Evolutionary conservation across 1,284 basidiomycete genomes (phyloP).

Genomic region (Puccinia sorghi): DNA sequence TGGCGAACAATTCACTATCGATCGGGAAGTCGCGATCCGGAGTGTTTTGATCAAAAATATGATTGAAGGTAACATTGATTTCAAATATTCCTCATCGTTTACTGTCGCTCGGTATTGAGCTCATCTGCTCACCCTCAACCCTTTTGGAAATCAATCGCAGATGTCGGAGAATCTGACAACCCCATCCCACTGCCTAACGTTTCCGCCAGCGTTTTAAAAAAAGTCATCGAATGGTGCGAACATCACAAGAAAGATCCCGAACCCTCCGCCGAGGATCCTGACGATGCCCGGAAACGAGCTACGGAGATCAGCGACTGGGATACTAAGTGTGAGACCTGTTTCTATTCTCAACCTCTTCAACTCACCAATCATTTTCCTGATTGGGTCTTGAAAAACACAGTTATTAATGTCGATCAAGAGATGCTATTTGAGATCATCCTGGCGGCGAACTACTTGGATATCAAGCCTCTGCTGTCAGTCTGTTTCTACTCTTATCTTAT

Average conservation of each 20-base stretch:
- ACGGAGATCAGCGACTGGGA: conserved; percentile 99
- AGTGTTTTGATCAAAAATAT: conserved; percentile 98
- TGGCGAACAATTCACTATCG: conserved; percentile 90
- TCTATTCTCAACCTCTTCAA: not conserved
- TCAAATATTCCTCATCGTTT: too few species aligned
- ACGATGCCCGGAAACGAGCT: conserved; percentile 85
- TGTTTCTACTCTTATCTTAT: not conserved
- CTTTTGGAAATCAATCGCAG: too few species aligned
- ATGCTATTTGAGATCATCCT: conserved; percentile 95
- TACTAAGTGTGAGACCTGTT: conserved; percentile 66
- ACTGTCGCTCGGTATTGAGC: too few species aligned
- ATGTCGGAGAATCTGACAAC: conserved; percentile 83
- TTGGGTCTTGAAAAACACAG: conserved; percentile 4
- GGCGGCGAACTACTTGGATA: conserved; percentile 99
- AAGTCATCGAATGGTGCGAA: conserved; percentile 98
- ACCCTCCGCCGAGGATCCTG: conserved; percentile 72
- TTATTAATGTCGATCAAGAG: conserved; percentile 62
- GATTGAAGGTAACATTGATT: conserved; percentile 77
- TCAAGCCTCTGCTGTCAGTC: conserved; percentile 91
- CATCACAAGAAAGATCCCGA: conserved; percentile 96
- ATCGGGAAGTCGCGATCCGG: conserved; percentile 91
- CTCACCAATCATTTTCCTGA: not conserved
- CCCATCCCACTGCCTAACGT: conserved; percentile 97
- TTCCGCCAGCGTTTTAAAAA: conserved; percentile 91
- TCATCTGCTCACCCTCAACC: too few species aligned